phyloP scores from a whole-genome alignment of 2,329 filamentous ascomycete genomes.

The Tolypocladium amazonense region DNA sequence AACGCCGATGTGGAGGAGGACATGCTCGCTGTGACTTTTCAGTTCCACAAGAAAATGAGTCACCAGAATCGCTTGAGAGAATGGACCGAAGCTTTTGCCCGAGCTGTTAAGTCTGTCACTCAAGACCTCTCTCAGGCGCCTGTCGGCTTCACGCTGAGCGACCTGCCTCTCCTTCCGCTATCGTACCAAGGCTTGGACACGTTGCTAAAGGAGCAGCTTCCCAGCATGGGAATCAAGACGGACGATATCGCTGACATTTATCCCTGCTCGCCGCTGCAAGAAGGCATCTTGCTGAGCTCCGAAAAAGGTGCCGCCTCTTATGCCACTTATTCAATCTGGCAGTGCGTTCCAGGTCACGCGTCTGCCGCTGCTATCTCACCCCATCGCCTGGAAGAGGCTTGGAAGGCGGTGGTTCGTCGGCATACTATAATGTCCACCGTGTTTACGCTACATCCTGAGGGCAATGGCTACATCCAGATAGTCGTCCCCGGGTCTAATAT shows the following conservation, averaged over 20 bases:
- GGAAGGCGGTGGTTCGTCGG: constrained; percentile 3
- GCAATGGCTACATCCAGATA: constrained; percentile 5
- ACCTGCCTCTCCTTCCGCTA: constrained; percentile 19
- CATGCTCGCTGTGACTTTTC: constrained; percentile 1
- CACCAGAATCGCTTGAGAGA: constrained; percentile 2
- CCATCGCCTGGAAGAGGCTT: constrained; percentile 4
- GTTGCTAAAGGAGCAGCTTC: constrained; percentile 1
- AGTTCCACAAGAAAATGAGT: constrained; percentile 3
- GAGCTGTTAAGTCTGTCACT: neutral
- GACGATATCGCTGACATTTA: constrained; percentile 10
- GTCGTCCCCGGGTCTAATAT: constrained; percentile 1
- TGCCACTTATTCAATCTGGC: constrained; percentile 10
- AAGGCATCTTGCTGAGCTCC: constrained; percentile 25
- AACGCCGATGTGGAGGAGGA: constrained; percentile 4
- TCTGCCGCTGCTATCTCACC: neutral
- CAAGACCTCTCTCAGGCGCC: neutral
- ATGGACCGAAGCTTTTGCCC: constrained; percentile 1
- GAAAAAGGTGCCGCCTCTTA: constrained; percentile 3
- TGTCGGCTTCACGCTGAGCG: constrained; percentile 15
- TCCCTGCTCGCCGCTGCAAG: constrained; percentile 26
- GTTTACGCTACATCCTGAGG: constrained; percentile 5
- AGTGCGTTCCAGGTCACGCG: constrained; percentile 1
- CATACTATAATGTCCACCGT: constrained; percentile 4
- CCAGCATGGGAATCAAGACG: constrained; percentile 1
- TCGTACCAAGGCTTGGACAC: constrained; percentile 2